Evolutionary conservation across 2,329 filamentous ascomycete genomes (phyloP).

Genomic region (Xylaria sp.): DNA sequence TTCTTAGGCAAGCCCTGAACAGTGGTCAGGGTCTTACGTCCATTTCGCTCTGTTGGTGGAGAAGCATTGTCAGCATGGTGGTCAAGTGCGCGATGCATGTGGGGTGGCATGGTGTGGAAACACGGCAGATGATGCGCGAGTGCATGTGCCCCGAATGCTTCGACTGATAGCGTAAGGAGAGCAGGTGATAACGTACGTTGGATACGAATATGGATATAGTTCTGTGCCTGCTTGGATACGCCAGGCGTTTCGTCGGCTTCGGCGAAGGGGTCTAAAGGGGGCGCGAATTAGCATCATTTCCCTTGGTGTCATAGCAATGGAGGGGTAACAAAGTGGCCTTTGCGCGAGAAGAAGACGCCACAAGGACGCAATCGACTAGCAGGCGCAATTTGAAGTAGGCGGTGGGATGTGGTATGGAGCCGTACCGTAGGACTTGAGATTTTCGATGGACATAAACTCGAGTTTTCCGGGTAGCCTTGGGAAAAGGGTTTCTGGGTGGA

Average conservation of each 20-base stretch:
- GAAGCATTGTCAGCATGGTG: slow-evolving; percentile 54
- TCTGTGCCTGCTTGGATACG: slow-evolving; percentile 93
- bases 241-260: slow-evolving; percentile 99
- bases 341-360: slow-evolving; percentile 5
- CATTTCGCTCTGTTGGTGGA: slow-evolving; percentile 89
- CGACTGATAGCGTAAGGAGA: not conserved
- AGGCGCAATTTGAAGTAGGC: not conserved
- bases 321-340: slow-evolving; percentile 32
- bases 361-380: not conserved
- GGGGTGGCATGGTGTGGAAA: slow-evolving; percentile 26
- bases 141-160: slow-evolving; percentile 11
- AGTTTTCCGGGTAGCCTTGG: slow-evolving; percentile 71
- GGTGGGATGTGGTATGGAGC: slow-evolving; percentile 3
- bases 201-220: slow-evolving; percentile 99
- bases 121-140: slow-evolving; percentile 19
- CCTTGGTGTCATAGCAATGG: slow-evolving; percentile 4
- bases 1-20: slow-evolving; percentile 99
- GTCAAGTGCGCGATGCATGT: slow-evolving; percentile 19
- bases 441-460: slow-evolving; percentile 99
- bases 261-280: slow-evolving; percentile 93
- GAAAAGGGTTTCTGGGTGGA: slow-evolving; percentile 61
- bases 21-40: slow-evolving; percentile 99
- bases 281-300: slow-evolving; percentile 42
- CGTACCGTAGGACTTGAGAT: slow-evolving; percentile 95
- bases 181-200: slow-evolving; percentile 79